These are phyloP conservation scores for Pseudogymnoascus sp. DNA, from an alignment of 2,329 filamentous ascomycete species.

Conservation along the genomic window DNA sequence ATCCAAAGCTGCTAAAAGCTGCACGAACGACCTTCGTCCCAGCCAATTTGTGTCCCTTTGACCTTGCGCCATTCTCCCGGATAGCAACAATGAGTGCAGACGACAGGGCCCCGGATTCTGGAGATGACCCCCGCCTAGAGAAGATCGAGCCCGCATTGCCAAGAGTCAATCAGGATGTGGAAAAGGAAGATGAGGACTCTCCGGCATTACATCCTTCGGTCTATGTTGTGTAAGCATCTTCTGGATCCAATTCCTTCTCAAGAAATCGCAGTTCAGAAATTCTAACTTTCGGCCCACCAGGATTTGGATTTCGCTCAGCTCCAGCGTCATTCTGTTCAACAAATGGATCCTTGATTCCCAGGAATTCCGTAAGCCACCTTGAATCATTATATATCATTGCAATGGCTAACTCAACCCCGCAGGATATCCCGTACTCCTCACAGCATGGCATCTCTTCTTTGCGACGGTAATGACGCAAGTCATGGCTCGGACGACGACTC, in stretches of 20 bases:
- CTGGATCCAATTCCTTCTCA: slow-evolving; percentile 26
- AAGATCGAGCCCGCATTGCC: slow-evolving; percentile 68
- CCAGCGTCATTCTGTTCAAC: slow-evolving; percentile 96
- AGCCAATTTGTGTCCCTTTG: slow-evolving; percentile 9
- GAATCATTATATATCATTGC: background rate
- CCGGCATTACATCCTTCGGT: slow-evolving; percentile 54
- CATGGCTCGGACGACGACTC: slow-evolving; percentile 77
- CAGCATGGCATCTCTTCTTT: slow-evolving; percentile 91
- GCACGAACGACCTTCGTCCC: background rate
- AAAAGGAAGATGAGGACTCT: background rate
- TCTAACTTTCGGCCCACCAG: slow-evolving; percentile 37
- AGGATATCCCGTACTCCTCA: slow-evolving; percentile 73
- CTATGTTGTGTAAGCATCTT: slow-evolving; percentile 61
- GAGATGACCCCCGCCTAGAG: slow-evolving; percentile 61
- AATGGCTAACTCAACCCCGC: slow-evolving; percentile 26
- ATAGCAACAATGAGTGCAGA: slow-evolving; percentile 51
- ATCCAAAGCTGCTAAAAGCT: background rate
- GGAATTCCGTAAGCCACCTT: slow-evolving; percentile 61
- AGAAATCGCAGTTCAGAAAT: slow-evolving; percentile 20
- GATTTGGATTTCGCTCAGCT: slow-evolving; percentile 86
- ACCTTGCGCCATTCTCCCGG: slow-evolving; percentile 20
- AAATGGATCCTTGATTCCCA: slow-evolving; percentile 91
- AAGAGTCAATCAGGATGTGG: slow-evolving; percentile 63
- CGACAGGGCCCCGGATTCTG: slow-evolving; percentile 75
- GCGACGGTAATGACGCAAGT: slow-evolving; percentile 92